Evolutionary conservation across 257 asterid species (phyloP), one percentile per base, ranked within the genome.

Genomic region (Linaria vulgaris): DNA sequence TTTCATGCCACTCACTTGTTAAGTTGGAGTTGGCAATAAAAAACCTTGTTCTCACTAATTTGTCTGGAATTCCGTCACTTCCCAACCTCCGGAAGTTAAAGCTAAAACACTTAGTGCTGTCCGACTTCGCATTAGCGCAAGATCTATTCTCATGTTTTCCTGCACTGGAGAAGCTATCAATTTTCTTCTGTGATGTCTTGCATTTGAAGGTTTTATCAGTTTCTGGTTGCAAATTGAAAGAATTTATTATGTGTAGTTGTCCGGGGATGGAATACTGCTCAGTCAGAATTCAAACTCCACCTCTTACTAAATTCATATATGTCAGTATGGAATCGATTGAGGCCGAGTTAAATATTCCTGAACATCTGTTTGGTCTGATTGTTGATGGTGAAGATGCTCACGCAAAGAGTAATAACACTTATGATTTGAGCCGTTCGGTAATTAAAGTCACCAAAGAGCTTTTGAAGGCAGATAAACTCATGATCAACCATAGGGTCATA

Each of bases 401-500:
- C 12, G 39, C 25, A 21, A 46, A 19, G 48, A 37, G 12, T 5
- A 19, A 39, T n/a, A 51, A 47, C 61, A 23, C 9, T n/a, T 5
- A 58, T 25, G 34, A 60, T 30, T 41, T 60, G 37, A 30, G 23
- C n/a, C 56, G 37, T 37, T 25, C 49, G 5, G n/a, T 69, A 12
- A 41, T 69, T 2, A 51, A 69, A 60, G 54, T 53, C 27, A 52
- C 57, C 6, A 50, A 45, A 56, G 73, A 60, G 49, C 68, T 60
- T 51, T 61, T 69, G n/a, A 43, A 10, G 63, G 16, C 15, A 4
- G 3, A 1, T 24, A 3, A 0, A 50, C 25, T 60, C 13, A 5
- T 1, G 3, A 4, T 61, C 12, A 51, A 64, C 37, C 38, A 27
- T 69, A 45, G 49, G 27, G 48, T 69, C 48, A 16, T 59, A 51